phyloP scores from a whole-genome alignment of 2,329 filamentous ascomycete genomes.

The Alternaria gaisen region DNA sequence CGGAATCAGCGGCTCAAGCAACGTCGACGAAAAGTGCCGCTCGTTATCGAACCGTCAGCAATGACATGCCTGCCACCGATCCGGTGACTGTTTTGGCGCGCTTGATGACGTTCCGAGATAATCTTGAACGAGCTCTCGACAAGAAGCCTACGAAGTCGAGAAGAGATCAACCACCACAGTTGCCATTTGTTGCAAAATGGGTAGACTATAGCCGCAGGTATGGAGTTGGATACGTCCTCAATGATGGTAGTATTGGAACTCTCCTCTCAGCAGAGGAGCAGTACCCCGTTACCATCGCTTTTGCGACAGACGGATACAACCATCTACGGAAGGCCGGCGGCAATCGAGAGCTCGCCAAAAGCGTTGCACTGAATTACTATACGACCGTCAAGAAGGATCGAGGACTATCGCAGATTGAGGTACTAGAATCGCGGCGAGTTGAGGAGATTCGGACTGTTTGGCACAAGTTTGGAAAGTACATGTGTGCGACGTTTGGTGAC shows the following conservation, averaged over 20 bases:
- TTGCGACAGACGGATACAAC: slow-evolving; percentile 74
- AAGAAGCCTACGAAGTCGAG: slow-evolving; percentile 47
- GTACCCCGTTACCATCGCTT: slow-evolving; percentile 72
- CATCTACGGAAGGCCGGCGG: slow-evolving; percentile 75
- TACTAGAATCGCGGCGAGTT: slow-evolving; percentile 66
- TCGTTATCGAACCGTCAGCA: slow-evolving; percentile 35
- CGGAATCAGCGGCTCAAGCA: slow-evolving; percentile 30
- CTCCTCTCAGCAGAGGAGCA: slow-evolving; percentile 58
- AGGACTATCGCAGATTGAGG: slow-evolving; percentile 70
- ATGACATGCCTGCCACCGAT: slow-evolving; percentile 52
- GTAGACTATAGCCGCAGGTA: slow-evolving; percentile 91
- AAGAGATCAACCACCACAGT: slow-evolving; percentile 62
- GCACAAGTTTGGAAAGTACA: slow-evolving; percentile 78
- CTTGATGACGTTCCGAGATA: slow-evolving; percentile 57
- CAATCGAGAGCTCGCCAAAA: slow-evolving; percentile 56
- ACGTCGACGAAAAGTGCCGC: slow-evolving; percentile 29
- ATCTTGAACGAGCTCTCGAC: slow-evolving; percentile 55
- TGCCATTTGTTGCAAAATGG: slow-evolving; percentile 75
- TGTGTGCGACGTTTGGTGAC: slow-evolving; percentile 59
- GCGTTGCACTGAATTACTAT: slow-evolving; percentile 71
- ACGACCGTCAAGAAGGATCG: slow-evolving; percentile 70
- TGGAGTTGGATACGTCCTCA: slow-evolving; percentile 83
- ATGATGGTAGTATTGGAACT: slow-evolving; percentile 81
- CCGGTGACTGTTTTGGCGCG: slow-evolving; percentile 56
- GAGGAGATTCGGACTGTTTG: slow-evolving; percentile 66